Percentiles rank a stretch among this genome's conserved stretches.
Evolutionary conservation across 345 rosid genomes (phyloP).

Genomic region (Clarkia xantiana): DNA sequence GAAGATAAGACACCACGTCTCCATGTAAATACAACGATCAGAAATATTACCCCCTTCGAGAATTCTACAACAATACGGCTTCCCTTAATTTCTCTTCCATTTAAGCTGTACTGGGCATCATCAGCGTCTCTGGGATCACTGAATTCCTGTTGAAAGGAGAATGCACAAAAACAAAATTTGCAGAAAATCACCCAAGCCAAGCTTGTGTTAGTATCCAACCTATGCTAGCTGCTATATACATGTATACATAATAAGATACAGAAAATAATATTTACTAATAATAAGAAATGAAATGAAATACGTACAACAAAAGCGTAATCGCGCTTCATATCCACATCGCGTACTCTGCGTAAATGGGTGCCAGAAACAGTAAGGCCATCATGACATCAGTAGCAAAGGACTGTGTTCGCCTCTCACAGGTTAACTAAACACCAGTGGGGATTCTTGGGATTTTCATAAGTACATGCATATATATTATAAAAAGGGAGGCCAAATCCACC

Average conservation of each 20-base stretch:
- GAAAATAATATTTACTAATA: neutral
- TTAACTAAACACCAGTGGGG: constrained; percentile 85
- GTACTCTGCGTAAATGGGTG: constrained; percentile 91
- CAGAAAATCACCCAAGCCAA: constrained; percentile 4
- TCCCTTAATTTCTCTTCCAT: constrained; percentile 77
- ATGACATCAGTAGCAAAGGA: constrained; percentile 72
- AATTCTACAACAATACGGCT: constrained; percentile 84
- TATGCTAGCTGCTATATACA: too few species aligned
- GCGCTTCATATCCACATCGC: constrained; percentile 99
- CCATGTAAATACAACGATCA: neutral
- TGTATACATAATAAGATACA: neutral
- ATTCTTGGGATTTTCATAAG: constrained; percentile 69
- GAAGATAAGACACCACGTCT: neutral
- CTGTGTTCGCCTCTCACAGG: constrained; percentile 80
- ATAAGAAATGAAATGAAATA: constrained; percentile 10
- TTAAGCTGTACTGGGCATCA: constrained; percentile 69
- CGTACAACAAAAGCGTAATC: constrained; percentile 98
- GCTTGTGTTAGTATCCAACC: neutral
- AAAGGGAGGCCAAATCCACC: constrained; percentile 90
- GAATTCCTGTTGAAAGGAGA: constrained; percentile 53
- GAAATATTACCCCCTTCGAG: constrained; percentile 58
- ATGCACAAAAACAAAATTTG: constrained; percentile 17
- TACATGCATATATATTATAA: constrained; percentile 59
- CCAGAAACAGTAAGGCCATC: constrained; percentile 99
- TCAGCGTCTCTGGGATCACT: constrained; percentile 94